Evolutionary conservation across 2,329 filamentous ascomycete species (phyloP).

Genomic region (Apiospora phragmitis): DNA sequence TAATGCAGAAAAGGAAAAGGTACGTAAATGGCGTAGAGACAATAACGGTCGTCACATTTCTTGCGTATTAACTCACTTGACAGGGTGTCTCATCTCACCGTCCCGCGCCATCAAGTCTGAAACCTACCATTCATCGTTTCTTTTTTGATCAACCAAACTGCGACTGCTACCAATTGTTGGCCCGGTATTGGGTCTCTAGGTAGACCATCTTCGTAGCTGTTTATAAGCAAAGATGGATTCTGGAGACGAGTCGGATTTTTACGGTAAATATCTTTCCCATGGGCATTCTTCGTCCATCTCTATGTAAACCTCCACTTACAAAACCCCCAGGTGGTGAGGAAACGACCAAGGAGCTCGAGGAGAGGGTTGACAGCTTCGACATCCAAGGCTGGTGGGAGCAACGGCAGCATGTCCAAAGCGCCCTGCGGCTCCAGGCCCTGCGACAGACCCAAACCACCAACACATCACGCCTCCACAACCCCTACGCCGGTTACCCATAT

Average conservation of each 20-base stretch:
- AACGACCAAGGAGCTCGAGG: conserved; percentile 46
- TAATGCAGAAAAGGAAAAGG: not conserved
- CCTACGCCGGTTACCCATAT: conserved; percentile 52
- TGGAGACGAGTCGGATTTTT: conserved; percentile 56
- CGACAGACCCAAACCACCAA: conserved; percentile 15
- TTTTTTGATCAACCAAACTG: not conserved
- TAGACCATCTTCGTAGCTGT: not conserved
- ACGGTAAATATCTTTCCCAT: conserved; percentile 40
- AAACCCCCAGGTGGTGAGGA: conserved; percentile 53
- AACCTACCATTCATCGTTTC: not conserved
- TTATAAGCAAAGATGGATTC: conserved; percentile 37
- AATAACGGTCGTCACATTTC: not conserved
- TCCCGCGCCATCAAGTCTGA: not conserved
- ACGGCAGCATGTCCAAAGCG: conserved; percentile 19
- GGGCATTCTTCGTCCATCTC: not conserved
- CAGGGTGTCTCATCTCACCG: not conserved
- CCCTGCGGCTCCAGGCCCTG: conserved; percentile 23
- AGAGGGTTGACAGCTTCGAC: conserved; percentile 53
- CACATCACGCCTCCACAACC: conserved; percentile 51
- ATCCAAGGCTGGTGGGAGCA: conserved; percentile 49
- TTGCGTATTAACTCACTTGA: not conserved
- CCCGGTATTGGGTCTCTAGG: not conserved
- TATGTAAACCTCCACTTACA: not conserved
- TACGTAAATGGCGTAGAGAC: not conserved
- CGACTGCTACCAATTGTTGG: not conserved